Evolutionary conservation across 768 basidiomycete genomes (phyloP), one percentile per base, ranked within the genome.

Genomic region (Ramaria sp.): DNA sequence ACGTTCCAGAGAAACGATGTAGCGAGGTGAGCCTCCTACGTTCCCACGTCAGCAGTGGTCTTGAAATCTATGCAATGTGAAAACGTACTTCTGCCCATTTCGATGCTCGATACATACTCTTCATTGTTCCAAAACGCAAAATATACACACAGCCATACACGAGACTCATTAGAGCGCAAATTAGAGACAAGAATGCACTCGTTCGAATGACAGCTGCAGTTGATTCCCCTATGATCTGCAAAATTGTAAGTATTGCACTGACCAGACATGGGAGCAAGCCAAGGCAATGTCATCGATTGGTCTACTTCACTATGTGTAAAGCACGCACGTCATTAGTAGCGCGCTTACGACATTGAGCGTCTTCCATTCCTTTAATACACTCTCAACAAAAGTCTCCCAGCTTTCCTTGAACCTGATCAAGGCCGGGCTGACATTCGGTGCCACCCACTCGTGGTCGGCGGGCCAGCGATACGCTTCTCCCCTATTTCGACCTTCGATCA

Each of bases 81-180:
- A 37, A 4, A 42, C 10, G 1, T 1, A 38, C 85, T 69, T 86
- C 81, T 11, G 85, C 84, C 83, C 85, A 89, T 56, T 77, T 75
- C 7, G 81, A 80, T 1, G 86, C 86, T 57, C 80, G 79, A 62
- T 80, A 73, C 80, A 86, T 84, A 60, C 75, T 84, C 43, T 78
- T 75, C 86, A 89, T 88, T 0, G 77, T 80, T 13, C 79, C 78
- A 58, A 88, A 88, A 27, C 83, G 72, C 15, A 88, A 72, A 15
- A 84, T 87, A 67, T 84, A 88, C 55, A 85, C 74, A 61, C 86
- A 86, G 0, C 87, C 87, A 63, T 80, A 89, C 2, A 77, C 77
- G 20, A 88, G 70, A 61, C 84, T 86, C 78, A 87, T 81, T 59
- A 87, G 63, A 1, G 83, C 81, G 38, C 78, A 85, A 0, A 81